Base-by-base conservation (phyloP, 2,329 filamentous ascomycete genomes). In the Septoria petroselini region DNA sequence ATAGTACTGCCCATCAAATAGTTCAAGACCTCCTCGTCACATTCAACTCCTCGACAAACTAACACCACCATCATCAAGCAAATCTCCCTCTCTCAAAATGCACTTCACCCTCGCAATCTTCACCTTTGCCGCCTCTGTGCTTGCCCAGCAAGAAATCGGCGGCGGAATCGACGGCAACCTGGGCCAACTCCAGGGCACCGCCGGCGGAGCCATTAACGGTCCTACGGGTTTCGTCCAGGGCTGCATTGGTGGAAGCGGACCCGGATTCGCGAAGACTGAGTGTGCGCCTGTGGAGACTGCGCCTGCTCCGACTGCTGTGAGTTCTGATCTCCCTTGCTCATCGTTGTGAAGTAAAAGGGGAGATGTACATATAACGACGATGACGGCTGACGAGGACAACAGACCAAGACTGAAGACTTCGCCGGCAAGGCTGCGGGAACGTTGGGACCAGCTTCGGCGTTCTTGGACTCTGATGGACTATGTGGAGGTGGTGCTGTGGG, bases 191-290 rank as follows among this genome's bases (percentile, higher is more conserved):
- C 30, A 52, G 7, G 53, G 50, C 1, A 55, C 53, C 7, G 43
- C 44, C 23, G 53, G 53, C 17, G 53, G 53, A 19, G 53, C 53
- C 25, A 47, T 55, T 41, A 53, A 53, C 4, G 53, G 53, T 11
- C 53, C 53, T 17, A 55, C 53, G 35, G 53, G 53, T 21, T 38
- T 41, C 38, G 42, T 53, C 4, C 41, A 55, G 37, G 53, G 53
- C 37, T 55, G 53, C 5, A 48, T 55, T 27, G 53, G 53, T 40
- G 50, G 53, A 14, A 46, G 41, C 14, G 30, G 35, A 2, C 25
- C 25, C n/a, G 41, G 39, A n/a, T 19, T 37, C 9, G 53, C 50
- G 1, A 45, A 33, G 6, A 55, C 53, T 7, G 53, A 17, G 8
- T 55, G 53, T 29, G 42, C 33, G 21, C 53, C 53, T 9, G 53